A percentile compares a stretch with the other conserved stretches of the same genome.
phyloP scores from a whole-genome alignment of 441 rosid genomes.

The Syzygium malaccense region DNA sequence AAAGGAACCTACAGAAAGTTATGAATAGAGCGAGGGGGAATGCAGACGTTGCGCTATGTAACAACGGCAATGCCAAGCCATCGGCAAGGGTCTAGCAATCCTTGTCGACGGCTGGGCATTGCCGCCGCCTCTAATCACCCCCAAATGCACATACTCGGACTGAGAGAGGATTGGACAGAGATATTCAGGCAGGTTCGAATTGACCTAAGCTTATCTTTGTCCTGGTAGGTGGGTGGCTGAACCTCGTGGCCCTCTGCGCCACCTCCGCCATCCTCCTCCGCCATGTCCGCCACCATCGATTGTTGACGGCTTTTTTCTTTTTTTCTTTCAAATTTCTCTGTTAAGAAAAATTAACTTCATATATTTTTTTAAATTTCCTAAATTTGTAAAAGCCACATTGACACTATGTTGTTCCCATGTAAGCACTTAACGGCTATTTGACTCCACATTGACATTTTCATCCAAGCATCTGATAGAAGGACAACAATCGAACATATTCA shows the following conservation, averaged over 20 bases:
- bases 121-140: no score
- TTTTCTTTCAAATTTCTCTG: no score
- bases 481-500: not conserved
- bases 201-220: not conserved
- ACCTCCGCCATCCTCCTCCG: not conserved
- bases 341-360: no score
- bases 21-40: no score
- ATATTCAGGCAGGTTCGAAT: not conserved
- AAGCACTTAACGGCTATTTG: not conserved
- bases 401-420: not conserved
- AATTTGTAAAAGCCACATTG: not conserved
- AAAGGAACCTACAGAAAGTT: no score
- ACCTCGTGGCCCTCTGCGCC: not conserved
- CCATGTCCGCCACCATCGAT: not conserved
- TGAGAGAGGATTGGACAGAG: not conserved
- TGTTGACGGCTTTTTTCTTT: not conserved
- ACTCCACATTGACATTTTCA: not conserved
- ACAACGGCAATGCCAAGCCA: no score
- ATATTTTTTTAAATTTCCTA: not conserved
- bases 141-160: not conserved
- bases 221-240: fast-evolving
- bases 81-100: no score
- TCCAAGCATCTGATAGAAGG: not conserved
- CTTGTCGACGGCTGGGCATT: no score
- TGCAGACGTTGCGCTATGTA: no score